Conservation (phyloP, 257 asterid genomes). For the Agastache rugosa region DNA sequence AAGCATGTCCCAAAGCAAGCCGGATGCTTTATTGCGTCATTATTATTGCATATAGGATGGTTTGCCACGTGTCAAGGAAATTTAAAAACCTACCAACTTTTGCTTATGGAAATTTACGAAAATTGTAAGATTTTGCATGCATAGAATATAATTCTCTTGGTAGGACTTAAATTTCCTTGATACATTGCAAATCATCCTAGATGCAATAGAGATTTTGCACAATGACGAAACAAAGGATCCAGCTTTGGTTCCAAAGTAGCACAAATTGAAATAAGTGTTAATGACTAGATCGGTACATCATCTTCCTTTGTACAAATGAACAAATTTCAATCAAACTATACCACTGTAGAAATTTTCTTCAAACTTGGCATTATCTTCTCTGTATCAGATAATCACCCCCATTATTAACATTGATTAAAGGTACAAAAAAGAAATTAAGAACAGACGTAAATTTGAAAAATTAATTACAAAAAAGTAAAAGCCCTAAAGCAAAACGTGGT, state of each 20-base stretch:
- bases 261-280: background rate
- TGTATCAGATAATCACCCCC: background rate
- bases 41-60: background rate
- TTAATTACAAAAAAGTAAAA: background rate
- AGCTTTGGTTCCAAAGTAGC: background rate
- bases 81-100: background rate
- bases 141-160: no score
- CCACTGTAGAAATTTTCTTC: background rate
- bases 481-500: background rate
- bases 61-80: background rate
- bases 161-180: no score
- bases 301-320: background rate
- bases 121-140: no score
- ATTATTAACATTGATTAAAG: background rate
- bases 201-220: no score
- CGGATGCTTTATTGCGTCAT: background rate
- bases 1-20: slow-evolving; percentile 34
- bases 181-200: no score
- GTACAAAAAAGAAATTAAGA: background rate
- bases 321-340: background rate
- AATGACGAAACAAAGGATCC: no score
- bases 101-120: background rate
- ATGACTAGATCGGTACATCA: background rate
- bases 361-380: background rate
- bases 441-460: no score